Base-by-base conservation (phyloP, 208 protist species). In the Herpetomonas samuelpessoai region DNA sequence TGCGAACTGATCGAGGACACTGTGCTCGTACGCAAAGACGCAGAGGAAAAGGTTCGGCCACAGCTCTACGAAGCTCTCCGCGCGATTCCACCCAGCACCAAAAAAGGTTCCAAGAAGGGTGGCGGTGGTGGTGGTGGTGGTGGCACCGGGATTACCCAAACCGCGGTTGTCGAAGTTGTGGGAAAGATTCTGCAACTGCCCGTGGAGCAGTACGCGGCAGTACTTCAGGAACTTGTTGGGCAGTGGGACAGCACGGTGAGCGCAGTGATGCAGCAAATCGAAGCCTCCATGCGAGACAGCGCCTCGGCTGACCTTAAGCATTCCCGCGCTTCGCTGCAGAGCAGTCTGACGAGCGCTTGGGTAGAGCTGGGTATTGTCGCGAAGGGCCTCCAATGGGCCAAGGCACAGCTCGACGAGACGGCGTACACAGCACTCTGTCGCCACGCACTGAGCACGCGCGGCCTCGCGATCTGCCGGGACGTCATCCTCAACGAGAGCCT, bases 401-500 rank as follows among this genome's bases (percentile, higher is more conserved):
- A 57, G 35, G 51, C 68, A 24, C 64, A 85, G 63, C 51, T 88
- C 14, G 79, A 86, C 45, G 81, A 74, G 35, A 30, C 53, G 26
- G 68, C 74, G 25, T 57, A 57, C 22, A 25, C 67, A 0, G 61
- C 71, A 10, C 24, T 87, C 3, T 72, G 55, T 53, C 73, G 77
- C 7, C 71, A 80, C 56, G 50, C 80, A 0, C 79, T 85, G 56
- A 38, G 63, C 21, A 74, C 67, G 19, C 56, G 65, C 28, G 85
- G 66, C 0, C 71, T 69, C 41, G 56, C 68, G 35, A 30, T 92
- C 19, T 59, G 64, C 10, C 57, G 65, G 27, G 64, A 79, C 29
- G 67, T 88, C 38, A 41, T 92, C 7, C 58, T 68, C 49, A 89
- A 88, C 57, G 85, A 92, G 46, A 79, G 79, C 48, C 68, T 88